A percentile compares a stretch with the other conserved stretches of the same genome.
phyloP scores from a whole-genome alignment of 345 rosid genomes.

The Salix arbutifolia region DNA sequence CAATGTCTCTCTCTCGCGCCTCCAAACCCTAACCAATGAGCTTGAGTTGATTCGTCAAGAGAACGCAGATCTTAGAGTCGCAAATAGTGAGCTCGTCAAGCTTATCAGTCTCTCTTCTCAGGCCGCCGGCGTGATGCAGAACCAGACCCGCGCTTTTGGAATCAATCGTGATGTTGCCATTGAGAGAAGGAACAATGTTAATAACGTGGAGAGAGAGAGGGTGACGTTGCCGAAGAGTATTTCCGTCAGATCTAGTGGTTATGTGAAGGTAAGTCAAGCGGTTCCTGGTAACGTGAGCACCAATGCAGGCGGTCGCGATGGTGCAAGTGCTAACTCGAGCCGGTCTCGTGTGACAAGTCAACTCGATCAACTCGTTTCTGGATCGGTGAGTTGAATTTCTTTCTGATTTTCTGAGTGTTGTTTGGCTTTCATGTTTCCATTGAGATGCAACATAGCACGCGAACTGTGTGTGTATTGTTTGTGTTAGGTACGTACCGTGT shows the following conservation, averaged over 20 bases:
- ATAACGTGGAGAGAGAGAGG: neutral
- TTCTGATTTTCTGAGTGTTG: no score
- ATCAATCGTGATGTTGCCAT: neutral
- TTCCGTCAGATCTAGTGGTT: constrained; percentile 16
- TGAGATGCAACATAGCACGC: neutral
- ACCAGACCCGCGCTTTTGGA: neutral
- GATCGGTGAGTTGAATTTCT: constrained; percentile 32
- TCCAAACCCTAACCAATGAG: no score
- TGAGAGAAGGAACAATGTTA: neutral
- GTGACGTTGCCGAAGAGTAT: constrained; percentile 16
- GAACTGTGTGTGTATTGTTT: neutral
- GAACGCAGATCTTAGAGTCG: no score
- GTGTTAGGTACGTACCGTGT: neutral
- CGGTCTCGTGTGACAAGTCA: constrained; percentile 31
- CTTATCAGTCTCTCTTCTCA: no score
- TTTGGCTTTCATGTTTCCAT: neutral
- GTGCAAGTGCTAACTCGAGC: constrained; percentile 26
- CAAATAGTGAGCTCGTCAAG: no score
- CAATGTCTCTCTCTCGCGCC: no score
- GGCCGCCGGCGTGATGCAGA: constrained; percentile 22
- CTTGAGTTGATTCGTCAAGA: no score
- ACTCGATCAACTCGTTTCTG: constrained; percentile 22
- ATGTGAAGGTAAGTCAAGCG: constrained; percentile 1
- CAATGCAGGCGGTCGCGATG: neutral
- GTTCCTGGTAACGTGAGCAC: constrained; percentile 16